A percentile compares a stretch with the other conserved stretches of the same genome.
Conservation (phyloP, 768 basidiomycete genomes). For the Naganishia kalamii region DNA sequence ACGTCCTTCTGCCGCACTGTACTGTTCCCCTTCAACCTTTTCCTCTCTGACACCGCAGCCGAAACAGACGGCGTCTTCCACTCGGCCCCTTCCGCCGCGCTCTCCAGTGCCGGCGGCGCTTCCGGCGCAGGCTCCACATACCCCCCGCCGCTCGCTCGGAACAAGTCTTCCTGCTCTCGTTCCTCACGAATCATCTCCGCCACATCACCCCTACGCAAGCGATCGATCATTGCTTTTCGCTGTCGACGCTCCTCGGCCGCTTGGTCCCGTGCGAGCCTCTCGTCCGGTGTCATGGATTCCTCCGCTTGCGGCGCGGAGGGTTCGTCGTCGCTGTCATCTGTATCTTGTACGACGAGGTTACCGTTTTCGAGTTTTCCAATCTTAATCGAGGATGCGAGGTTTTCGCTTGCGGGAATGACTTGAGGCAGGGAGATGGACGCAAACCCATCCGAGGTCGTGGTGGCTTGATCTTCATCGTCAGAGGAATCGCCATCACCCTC, state of each 20-base stretch:
- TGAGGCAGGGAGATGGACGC: constrained; percentile 20
- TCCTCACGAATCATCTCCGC: constrained; percentile 21
- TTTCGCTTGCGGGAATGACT: constrained; percentile 12
- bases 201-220: constrained; percentile 9
- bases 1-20: not conserved
- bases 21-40: not conserved
- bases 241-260: constrained; percentile 2
- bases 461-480: constrained; percentile 1
- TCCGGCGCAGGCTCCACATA: constrained; percentile 2
- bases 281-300: not conserved
- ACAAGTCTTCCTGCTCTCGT: not conserved
- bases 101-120: not conserved
- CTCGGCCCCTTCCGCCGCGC: not conserved
- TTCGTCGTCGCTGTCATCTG: constrained; percentile 18
- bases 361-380: constrained; percentile 26
- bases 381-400: constrained; percentile 15
- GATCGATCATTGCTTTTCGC: constrained; percentile 5
- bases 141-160: not conserved
- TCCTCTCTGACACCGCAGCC: not conserved
- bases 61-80: not conserved
- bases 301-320: not conserved
- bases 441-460: not conserved
- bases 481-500: not conserved
- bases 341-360: constrained; percentile 19
- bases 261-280: not conserved